Conservation (phyloP, 2,329 filamentous ascomycete species). For the Botrytis fragariae region DNA sequence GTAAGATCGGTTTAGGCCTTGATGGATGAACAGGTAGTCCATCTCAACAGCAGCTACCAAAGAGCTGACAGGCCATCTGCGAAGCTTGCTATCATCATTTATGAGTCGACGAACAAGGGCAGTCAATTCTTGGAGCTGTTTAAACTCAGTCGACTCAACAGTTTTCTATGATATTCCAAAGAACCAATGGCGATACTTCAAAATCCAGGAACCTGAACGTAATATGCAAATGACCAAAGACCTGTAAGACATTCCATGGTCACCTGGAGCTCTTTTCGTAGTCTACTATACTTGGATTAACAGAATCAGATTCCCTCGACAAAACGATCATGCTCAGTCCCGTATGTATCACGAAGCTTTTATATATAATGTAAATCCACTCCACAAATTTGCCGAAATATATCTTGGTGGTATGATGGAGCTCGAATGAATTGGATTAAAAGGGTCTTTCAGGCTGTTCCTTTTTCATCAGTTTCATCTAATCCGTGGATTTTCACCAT, state of each 20-base stretch:
- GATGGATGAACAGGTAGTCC: no score
- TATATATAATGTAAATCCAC: background rate
- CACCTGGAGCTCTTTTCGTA: fast-evolving
- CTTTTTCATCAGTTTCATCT: background rate
- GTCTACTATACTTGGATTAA: background rate
- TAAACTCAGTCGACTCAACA: background rate
- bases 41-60: background rate
- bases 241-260: no score
- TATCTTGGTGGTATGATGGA: background rate
- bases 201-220: background rate
- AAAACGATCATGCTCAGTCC: no score
- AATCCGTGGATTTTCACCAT: background rate
- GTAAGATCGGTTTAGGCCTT: fast-evolving
- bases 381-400: fast-evolving
- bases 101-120: background rate
- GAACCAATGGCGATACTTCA: background rate
- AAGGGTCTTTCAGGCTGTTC: no score
- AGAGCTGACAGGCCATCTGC: background rate
- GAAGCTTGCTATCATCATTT: background rate
- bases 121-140: background rate
- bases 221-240: background rate
- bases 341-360: background rate
- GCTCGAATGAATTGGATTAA: background rate
- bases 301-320: background rate
- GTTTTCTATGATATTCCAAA: no score